A percentile compares a stretch with the other conserved stretches of the same genome.
Evolutionary conservation across 2,329 filamentous ascomycete species (phyloP).

Genomic region (Trichoderma oligosporum): DNA sequence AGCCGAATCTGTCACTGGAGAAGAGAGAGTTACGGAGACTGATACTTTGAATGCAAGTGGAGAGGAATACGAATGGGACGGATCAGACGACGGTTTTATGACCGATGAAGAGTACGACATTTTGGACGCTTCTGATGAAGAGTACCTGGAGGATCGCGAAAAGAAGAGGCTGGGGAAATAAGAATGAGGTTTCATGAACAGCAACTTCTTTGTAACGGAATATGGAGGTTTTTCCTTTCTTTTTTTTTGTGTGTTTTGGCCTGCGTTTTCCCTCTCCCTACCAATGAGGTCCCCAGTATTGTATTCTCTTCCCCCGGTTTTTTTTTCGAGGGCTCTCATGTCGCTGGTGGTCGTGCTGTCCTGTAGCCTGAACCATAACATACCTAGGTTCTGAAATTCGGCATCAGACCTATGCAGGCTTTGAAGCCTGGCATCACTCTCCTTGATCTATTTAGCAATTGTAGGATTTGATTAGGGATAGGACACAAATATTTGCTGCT

Average conservation of each 20-base stretch:
- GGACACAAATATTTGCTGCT: slow-evolving; percentile 4
- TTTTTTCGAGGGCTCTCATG: neutral
- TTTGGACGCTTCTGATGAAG: slow-evolving; percentile 89
- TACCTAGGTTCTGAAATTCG: neutral
- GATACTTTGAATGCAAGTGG: slow-evolving; percentile 39
- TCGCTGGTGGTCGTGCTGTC: neutral
- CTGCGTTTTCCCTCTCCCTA: slow-evolving; percentile 3
- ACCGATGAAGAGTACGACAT: slow-evolving; percentile 99
- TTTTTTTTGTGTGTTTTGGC: slow-evolving; percentile 5
- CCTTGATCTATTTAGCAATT: slow-evolving; percentile 14
- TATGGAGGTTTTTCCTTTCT: neutral
- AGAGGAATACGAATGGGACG: slow-evolving; percentile 59
- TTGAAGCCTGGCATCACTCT: slow-evolving; percentile 9
- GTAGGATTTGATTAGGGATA: slow-evolving; percentile 15
- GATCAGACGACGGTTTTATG: slow-evolving; percentile 72
- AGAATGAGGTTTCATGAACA: slow-evolving; percentile 13
- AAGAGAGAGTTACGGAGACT: slow-evolving; percentile 30
- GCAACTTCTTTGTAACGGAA: slow-evolving; percentile 13
- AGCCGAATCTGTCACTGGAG: slow-evolving; percentile 28
- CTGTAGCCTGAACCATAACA: neutral
- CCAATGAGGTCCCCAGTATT: slow-evolving; percentile 11
- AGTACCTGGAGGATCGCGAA: slow-evolving; percentile 60
- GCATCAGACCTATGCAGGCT: neutral
- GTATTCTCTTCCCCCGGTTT: slow-evolving; percentile 6
- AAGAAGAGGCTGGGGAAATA: slow-evolving; percentile 40